A percentile compares a stretch with the other conserved stretches of the same genome.
phyloP scores from a whole-genome alignment of 345 rosid species.

The Murraya koenigii region DNA sequence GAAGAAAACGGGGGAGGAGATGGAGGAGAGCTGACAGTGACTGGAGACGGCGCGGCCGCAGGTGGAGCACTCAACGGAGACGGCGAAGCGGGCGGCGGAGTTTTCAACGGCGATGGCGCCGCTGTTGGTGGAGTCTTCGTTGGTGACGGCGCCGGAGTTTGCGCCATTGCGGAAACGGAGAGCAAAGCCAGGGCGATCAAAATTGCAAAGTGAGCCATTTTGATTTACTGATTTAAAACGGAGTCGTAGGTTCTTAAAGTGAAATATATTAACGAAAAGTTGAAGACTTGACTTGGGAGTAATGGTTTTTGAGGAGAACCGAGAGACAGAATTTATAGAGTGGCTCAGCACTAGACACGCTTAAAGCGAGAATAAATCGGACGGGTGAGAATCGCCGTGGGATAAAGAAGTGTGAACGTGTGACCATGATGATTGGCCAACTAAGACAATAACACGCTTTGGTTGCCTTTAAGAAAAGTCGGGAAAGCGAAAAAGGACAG shows the following conservation, averaged over 20 bases:
- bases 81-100: not conserved
- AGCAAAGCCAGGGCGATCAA: not conserved
- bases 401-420: not conserved
- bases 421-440: not conserved
- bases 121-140: not conserved
- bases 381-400: not conserved
- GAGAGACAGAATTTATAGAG: not conserved
- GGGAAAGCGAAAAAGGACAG: not conserved
- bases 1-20: conserved; percentile 16
- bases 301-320: too few species aligned
- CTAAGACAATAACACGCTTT: not conserved
- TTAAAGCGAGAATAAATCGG: not conserved
- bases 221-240: too few species aligned
- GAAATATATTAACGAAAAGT: too few species aligned
- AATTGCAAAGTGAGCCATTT: not conserved
- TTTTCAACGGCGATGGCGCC: not conserved
- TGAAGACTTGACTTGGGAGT: too few species aligned
- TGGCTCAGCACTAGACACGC: not conserved
- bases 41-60: not conserved
- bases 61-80: not conserved
- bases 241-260: too few species aligned
- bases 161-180: conserved; percentile 11
- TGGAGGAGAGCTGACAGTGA: conserved; percentile 3
- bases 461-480: not conserved
- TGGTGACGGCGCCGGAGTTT: conserved; percentile 19